These are phyloP conservation scores for Eucalyptus shirleyi DNA, from an alignment of 345 rosid species.

Conservation along the genomic window DNA sequence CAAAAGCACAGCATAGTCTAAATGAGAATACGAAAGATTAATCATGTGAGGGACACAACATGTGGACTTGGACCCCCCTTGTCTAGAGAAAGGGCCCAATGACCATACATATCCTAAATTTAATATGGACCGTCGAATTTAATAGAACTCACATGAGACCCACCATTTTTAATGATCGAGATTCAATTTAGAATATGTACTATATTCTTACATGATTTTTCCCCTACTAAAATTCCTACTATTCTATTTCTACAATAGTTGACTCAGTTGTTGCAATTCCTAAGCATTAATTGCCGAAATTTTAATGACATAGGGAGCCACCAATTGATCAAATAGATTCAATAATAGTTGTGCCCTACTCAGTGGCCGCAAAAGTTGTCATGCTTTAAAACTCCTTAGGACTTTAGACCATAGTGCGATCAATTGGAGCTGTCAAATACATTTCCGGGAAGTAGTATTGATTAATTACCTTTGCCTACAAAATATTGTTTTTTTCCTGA, in stretches of 20 bases:
- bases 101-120: not conserved
- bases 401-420: not conserved
- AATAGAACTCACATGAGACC: not conserved
- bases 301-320: not conserved
- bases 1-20: not conserved
- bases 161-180: not conserved
- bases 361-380: not conserved
- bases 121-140: not conserved
- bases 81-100: not conserved
- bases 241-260: not conserved
- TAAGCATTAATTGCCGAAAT: not conserved
- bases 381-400: not conserved
- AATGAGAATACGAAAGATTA: not conserved
- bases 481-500: not conserved
- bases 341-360: not conserved
- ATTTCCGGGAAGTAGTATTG: not conserved
- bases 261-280: not conserved
- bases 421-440: not conserved
- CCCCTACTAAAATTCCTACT: not conserved
- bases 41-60: not conserved
- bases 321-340: not conserved
- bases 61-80: not conserved
- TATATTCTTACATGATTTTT: not conserved
- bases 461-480: not conserved
- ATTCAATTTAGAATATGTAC: not conserved